These are phyloP conservation scores for Brassica balearica DNA, from an alignment of 441 rosid species.

Conservation along the genomic window DNA sequence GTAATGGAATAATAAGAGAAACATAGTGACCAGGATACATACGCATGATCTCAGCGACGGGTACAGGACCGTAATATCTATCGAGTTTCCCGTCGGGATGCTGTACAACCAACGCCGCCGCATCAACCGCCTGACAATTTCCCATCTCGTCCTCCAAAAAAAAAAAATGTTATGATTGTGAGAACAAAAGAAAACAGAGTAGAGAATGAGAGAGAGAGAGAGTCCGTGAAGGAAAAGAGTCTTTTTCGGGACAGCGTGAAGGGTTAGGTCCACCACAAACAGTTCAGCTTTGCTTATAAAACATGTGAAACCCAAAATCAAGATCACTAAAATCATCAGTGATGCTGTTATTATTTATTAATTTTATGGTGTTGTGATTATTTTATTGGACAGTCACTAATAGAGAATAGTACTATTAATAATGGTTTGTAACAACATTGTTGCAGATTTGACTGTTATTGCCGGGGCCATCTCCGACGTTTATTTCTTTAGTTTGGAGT, in stretches of 20 bases:
- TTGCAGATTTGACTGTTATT: slow-evolving; percentile 37
- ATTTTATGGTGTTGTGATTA: slow-evolving; percentile 19
- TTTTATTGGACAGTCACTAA: slow-evolving; percentile 37
- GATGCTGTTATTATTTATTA: neutral
- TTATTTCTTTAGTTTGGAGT: slow-evolving; percentile 21
- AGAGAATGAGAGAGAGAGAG: slow-evolving; percentile 21
- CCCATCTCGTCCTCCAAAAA: slow-evolving; percentile 62
- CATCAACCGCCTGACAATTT: slow-evolving; percentile 93
- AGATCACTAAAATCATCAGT: slow-evolving; percentile 8
- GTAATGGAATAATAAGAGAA: slow-evolving; percentile 90
- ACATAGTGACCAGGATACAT: slow-evolving; percentile 91
- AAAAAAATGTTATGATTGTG: neutral
- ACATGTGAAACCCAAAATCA: slow-evolving; percentile 31
- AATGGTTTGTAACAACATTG: slow-evolving; percentile 25
- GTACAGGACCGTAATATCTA: slow-evolving; percentile 73
- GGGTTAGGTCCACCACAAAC: slow-evolving; percentile 45
- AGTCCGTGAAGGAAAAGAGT: slow-evolving; percentile 26
- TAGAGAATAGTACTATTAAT: slow-evolving; percentile 6
- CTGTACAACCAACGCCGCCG: slow-evolving; percentile 93
- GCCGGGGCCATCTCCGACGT: slow-evolving; percentile 34
- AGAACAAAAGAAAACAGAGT: slow-evolving; percentile 1
- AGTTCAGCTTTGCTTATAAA: slow-evolving; percentile 38
- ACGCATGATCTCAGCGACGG: slow-evolving; percentile 81
- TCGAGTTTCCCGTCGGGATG: slow-evolving; percentile 86
- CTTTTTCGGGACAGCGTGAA: slow-evolving; percentile 45